A percentile compares a stretch with the other conserved stretches of the same genome.
Conservation (phyloP, 2,329 filamentous ascomycete genomes). For the Rhexocercosporidium sp. region DNA sequence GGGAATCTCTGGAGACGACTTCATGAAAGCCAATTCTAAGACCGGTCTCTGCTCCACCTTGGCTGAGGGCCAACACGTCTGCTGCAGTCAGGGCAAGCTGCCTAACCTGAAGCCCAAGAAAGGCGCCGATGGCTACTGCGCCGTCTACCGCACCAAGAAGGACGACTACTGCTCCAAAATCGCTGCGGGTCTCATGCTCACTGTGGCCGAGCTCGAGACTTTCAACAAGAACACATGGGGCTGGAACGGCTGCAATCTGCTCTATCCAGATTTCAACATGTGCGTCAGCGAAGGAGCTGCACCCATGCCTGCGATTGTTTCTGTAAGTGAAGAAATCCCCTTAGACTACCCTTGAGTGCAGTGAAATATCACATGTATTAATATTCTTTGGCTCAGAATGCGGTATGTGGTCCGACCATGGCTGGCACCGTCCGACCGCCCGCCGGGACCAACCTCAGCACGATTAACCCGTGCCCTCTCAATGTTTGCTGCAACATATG, state of each 20-base stretch:
- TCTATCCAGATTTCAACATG: constrained; percentile 43
- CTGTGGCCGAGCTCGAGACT: neutral
- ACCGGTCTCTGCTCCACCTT: constrained; percentile 38
- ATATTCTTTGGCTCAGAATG: constrained; percentile 29
- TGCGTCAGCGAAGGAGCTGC: constrained; percentile 49
- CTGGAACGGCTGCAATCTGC: constrained; percentile 46
- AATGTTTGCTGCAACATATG: constrained; percentile 48
- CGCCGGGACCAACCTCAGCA: constrained; percentile 38
- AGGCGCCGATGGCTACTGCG: constrained; percentile 46
- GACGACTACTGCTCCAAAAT: constrained; percentile 33
- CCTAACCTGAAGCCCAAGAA: constrained; percentile 43
- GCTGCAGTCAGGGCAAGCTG: constrained; percentile 42
- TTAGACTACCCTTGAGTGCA: neutral
- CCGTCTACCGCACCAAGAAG: constrained; percentile 41
- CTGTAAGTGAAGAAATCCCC: constrained; percentile 19
- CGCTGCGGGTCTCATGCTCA: neutral
- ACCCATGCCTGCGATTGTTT: constrained; percentile 47
- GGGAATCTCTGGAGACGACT: constrained; percentile 43
- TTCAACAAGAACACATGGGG: constrained; percentile 48
- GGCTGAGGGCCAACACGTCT: constrained; percentile 39
- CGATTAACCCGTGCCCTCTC: constrained; percentile 53
- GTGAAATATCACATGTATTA: neutral
- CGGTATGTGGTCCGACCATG: constrained; percentile 52
- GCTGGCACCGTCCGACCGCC: constrained; percentile 43
- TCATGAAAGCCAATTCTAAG: constrained; percentile 43